phyloP scores from a whole-genome alignment of 768 basidiomycete genomes.

The Leccinum imitatum region DNA sequence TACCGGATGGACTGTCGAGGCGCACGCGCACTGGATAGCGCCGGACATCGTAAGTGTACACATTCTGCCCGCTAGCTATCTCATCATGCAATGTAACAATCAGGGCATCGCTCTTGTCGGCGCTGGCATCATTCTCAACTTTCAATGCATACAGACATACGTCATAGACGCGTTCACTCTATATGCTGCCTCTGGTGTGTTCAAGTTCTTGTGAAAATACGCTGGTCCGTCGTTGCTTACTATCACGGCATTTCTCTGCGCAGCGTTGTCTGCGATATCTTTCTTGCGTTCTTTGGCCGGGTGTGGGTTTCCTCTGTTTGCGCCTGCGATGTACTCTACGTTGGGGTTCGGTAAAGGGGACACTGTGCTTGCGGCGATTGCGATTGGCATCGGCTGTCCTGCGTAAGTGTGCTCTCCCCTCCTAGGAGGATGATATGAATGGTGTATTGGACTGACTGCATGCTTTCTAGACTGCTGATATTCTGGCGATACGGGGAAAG shows the following conservation, averaged over 20 bases:
- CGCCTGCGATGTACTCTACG: conserved; percentile 60
- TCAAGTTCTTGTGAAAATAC: not conserved
- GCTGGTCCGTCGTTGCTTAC: not conserved
- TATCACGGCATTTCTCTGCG: not conserved
- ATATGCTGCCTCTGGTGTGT: conserved; percentile 27
- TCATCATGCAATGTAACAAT: conserved; percentile 5
- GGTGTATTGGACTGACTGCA: conserved; percentile 31
- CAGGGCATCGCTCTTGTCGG: conserved; percentile 61
- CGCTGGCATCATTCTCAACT: conserved; percentile 55
- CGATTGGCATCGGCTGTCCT: conserved; percentile 63
- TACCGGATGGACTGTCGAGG: conserved; percentile 64
- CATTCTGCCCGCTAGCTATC: not conserved
- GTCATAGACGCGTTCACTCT: conserved; percentile 66
- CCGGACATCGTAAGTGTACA: conserved; percentile 55
- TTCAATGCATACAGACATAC: conserved; percentile 66
- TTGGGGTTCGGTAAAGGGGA: conserved; percentile 72
- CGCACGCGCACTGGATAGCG: conserved; percentile 63
- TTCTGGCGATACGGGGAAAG: conserved; percentile 47
- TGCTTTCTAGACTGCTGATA: conserved; percentile 38
- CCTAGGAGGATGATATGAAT: not conserved
- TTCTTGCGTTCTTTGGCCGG: conserved; percentile 66
- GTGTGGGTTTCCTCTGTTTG: conserved; percentile 79
- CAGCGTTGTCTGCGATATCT: conserved; percentile 64
- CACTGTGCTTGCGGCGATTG: conserved; percentile 58
- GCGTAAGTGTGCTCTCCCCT: conserved; percentile 26